These are phyloP conservation scores for Diaporthe nobilis DNA, from an alignment of 2,329 filamentous ascomycete genomes.

Conservation along the genomic window DNA sequence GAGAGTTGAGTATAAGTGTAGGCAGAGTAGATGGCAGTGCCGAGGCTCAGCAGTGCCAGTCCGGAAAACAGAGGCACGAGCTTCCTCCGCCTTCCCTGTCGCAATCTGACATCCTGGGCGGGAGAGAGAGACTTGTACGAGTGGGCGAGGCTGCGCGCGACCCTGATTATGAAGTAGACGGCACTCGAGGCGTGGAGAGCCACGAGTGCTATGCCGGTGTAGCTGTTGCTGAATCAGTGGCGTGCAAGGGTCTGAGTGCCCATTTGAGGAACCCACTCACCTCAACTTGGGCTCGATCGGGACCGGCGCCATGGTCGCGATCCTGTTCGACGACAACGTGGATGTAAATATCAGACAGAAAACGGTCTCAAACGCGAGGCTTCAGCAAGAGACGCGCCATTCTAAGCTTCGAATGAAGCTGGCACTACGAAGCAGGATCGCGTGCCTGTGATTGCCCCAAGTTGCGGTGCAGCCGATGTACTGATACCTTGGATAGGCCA, in stretches of 20 bases:
- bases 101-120: slow-evolving; percentile 54
- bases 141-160: slow-evolving; percentile 52
- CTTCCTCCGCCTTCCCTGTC: slow-evolving; percentile 51
- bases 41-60: slow-evolving; percentile 50
- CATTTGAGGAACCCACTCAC: slow-evolving; percentile 36
- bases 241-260: background rate
- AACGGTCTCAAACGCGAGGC: background rate
- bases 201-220: slow-evolving; percentile 50
- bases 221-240: slow-evolving; percentile 46
- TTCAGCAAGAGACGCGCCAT: background rate
- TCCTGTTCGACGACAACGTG: background rate
- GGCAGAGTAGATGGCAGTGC: slow-evolving; percentile 49
- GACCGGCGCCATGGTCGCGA: slow-evolving; percentile 44
- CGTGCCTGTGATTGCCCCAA: background rate
- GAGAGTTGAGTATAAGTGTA: slow-evolving; percentile 52
- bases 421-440: background rate
- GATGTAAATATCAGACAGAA: background rate
- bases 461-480: background rate
- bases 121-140: slow-evolving; percentile 54
- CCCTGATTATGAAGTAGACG: slow-evolving; percentile 51
- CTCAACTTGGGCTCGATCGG: slow-evolving; percentile 46
- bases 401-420: background rate
- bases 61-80: slow-evolving; percentile 52
- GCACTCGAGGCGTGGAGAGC: slow-evolving; percentile 48
- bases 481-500: background rate